Conservation (phyloP, 768 basidiomycete genomes). For the Macrolepiota fuliginosa region DNA sequence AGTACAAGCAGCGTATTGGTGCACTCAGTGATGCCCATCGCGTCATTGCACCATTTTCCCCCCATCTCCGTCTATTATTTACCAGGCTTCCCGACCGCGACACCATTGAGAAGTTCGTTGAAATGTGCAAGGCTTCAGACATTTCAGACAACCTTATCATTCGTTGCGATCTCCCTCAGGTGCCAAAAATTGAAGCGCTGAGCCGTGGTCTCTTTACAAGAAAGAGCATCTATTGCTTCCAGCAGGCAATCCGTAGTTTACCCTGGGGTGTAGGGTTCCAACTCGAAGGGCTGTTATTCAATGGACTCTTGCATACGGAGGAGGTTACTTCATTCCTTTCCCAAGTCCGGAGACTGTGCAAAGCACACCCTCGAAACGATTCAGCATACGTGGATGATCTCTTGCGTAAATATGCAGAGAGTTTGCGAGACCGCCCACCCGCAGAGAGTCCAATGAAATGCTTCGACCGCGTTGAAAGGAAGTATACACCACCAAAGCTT, state of each 20-base stretch:
- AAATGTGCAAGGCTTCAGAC: conserved; percentile 51
- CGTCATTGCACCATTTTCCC: conserved; percentile 64
- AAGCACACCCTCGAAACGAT: conserved; percentile 21
- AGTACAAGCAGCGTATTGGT: conserved; percentile 57
- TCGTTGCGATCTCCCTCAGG: conserved; percentile 23
- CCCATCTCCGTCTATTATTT: conserved; percentile 65
- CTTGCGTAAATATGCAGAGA: conserved; percentile 53
- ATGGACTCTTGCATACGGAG: conserved; percentile 56
- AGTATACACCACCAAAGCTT: conserved; percentile 23
- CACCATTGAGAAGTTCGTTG: conserved; percentile 45
- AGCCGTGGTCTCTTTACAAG: conserved; percentile 48
- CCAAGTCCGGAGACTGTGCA: conserved; percentile 39
- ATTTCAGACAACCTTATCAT: conserved; percentile 32
- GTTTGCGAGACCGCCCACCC: conserved; percentile 39
- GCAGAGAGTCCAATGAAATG: conserved; percentile 41
- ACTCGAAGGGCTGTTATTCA: conserved; percentile 65
- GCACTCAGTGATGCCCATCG: conserved; percentile 58
- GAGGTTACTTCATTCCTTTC: conserved; percentile 50
- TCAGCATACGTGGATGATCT: conserved; percentile 38
- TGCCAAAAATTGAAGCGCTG: conserved; percentile 46
- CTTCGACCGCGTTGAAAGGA: conserved; percentile 34
- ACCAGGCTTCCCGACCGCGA: conserved; percentile 45
- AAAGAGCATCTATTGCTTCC: conserved; percentile 44
- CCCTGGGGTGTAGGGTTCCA: conserved; percentile 77
- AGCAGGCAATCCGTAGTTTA: conserved; percentile 40